Evolutionary conservation across 2,329 filamentous ascomycete species (phyloP).

Genomic region (Fusarium longipes): DNA sequence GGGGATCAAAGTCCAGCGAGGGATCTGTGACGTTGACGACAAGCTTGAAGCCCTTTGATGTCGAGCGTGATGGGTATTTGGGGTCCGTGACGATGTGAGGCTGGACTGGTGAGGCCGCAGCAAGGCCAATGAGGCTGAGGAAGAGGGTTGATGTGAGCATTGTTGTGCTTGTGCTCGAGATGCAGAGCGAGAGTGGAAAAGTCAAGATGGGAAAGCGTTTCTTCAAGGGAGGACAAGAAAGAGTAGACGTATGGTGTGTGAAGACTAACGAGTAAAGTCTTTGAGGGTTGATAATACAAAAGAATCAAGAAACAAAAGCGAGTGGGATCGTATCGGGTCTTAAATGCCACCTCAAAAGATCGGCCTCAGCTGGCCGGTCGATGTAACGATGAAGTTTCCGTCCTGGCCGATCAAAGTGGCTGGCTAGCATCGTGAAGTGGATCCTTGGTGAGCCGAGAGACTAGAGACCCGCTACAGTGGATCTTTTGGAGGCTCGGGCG

Average conservation of each 20-base stretch:
- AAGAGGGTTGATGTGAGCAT: slow-evolving; percentile 44
- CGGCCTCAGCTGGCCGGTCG: slow-evolving; percentile 17
- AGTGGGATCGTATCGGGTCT: slow-evolving; percentile 18
- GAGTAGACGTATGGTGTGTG: background rate
- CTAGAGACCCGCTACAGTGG: slow-evolving; percentile 13
- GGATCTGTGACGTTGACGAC: slow-evolving; percentile 59
- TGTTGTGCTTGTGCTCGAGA: slow-evolving; percentile 13
- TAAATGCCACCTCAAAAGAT: slow-evolving; percentile 31
- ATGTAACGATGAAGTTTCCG: slow-evolving; percentile 35
- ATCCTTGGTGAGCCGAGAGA: slow-evolving; percentile 21
- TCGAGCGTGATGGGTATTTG: slow-evolving; percentile 27
- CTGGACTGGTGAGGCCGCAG: slow-evolving; percentile 39
- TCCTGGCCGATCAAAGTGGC: slow-evolving; percentile 24
- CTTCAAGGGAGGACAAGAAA: background rate
- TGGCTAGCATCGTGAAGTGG: slow-evolving; percentile 22
- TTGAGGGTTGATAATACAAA: slow-evolving; percentile 6
- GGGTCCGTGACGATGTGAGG: slow-evolving; percentile 28
- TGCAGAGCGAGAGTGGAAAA: slow-evolving; percentile 1
- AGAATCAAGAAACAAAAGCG: slow-evolving; percentile 21
- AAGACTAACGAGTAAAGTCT: background rate
- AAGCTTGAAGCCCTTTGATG: slow-evolving; percentile 54
- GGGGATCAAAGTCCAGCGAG: slow-evolving; percentile 53
- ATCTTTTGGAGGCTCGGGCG: background rate
- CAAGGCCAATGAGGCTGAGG: slow-evolving; percentile 43
- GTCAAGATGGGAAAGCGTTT: background rate